Percentiles rank a stretch among this genome's conserved stretches.
phyloP scores from a whole-genome alignment of 2,329 filamentous ascomycete genomes.

The Cladophialophora immunda region DNA sequence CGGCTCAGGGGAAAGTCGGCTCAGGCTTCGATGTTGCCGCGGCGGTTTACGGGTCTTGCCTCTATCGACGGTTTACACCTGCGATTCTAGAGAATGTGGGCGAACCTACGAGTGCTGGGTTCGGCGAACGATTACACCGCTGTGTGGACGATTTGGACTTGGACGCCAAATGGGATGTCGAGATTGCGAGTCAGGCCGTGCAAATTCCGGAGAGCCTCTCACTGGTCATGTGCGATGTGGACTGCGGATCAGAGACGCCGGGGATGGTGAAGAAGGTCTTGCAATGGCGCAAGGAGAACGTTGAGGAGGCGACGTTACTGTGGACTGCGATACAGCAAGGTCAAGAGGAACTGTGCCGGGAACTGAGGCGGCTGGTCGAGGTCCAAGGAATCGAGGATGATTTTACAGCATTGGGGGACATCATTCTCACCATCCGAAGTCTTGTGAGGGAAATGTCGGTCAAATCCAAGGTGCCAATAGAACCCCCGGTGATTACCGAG shows the following conservation, averaged over 20 bases:
- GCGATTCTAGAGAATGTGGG: conserved; percentile 73
- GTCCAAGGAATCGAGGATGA: conserved; percentile 58
- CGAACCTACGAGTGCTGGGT: conserved; percentile 71
- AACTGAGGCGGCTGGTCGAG: conserved; percentile 64
- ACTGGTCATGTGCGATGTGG: conserved; percentile 93
- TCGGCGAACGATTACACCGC: conserved; percentile 69
- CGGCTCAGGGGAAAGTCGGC: conserved; percentile 95
- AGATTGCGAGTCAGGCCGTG: conserved; percentile 74
- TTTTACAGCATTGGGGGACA: conserved; percentile 61
- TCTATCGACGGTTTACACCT: conserved; percentile 93
- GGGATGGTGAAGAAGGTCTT: conserved; percentile 95
- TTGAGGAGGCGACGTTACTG: conserved; percentile 70
- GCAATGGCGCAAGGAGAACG: conserved; percentile 75
- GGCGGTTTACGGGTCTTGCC: conserved; percentile 89
- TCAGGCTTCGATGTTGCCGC: conserved; percentile 95
- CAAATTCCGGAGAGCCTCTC: conserved; percentile 76
- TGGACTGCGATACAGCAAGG: conserved; percentile 78
- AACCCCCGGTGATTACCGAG: conserved; percentile 84
- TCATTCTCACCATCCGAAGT: conserved; percentile 61
- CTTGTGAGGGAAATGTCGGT: conserved; percentile 80
- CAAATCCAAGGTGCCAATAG: conserved; percentile 81
- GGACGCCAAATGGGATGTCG: conserved; percentile 75
- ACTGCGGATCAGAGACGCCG: conserved; percentile 91
- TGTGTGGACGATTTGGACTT: conserved; percentile 70
- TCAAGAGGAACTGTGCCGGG: conserved; percentile 75